Evolutionary conservation across 2,329 filamentous ascomycete genomes (phyloP), one percentile per base, ranked within the genome.

Genomic region (Phialocephala sp.): DNA sequence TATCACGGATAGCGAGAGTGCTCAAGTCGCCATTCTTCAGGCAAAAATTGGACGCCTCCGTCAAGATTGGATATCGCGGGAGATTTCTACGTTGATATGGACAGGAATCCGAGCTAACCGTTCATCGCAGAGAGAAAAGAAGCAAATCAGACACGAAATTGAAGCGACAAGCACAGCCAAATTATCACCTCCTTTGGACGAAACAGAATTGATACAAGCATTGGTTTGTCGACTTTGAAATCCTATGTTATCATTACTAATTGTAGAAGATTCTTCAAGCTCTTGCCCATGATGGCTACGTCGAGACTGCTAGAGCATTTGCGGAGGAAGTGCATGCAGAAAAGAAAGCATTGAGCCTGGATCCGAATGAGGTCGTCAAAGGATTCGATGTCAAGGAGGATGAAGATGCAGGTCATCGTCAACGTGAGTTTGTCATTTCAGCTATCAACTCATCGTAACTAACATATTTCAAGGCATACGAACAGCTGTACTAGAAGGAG

Each of bases 221-320:
- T 81, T 98, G 64, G 88, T 94, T 75, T 68, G 81, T 69, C 56
- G 39, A 57, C 12, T 37, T 22, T 8, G 12, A 24, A 45, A 11
- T n/a, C 14, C 12, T 9, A 18, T 18, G 24, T 32, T 1, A 8
- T 5, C 14, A 14, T 54, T 54, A n/a, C 50, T 54, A 54, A 54
- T 4, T 32, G 24, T 54, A 32, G 37, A 62, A 84, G 81, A 85
- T 89, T 20, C 84, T 93, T 45, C 94, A 97, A 78, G 98, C 97
- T 71, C 82, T 99, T 15, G 91, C 94, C 43, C 94, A 98, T 72
- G 95, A 98, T 73, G 95, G 95, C 66, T 98, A 97, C 72, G 90
- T 97, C 8, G 94, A 97, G 71, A 97, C 94, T 0, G 94, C 94
- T 9, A 87, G 89, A 69, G 93, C 92, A 0, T 98, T 99, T 81